Evolutionary conservation across 164 flowering plant genomes (phyloP), one percentile per base, ranked within the genome.

Genomic region (Umbellularia californica): DNA sequence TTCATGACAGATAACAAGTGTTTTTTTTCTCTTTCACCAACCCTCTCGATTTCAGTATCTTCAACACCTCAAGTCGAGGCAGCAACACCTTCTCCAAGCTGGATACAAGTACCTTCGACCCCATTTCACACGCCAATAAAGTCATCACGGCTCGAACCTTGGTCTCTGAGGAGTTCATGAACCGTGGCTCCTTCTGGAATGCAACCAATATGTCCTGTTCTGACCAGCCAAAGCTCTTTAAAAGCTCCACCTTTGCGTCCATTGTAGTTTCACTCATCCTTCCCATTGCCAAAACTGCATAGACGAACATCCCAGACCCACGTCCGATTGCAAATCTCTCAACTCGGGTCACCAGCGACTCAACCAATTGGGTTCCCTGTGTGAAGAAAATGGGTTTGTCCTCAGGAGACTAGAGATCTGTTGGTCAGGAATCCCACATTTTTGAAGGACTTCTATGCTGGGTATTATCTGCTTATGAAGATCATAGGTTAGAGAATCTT

Each of bases 151-250:
- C 50, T 62, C 60, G 71, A 33, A 80, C 22, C 73, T 77, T 80
- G 75, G 64, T 51, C 77, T 71, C 51, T 9, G 80, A 80, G 64
- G 24, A 62, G n/a, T 66, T 68, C 58, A 77, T 23, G 71, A 28
- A 67, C 19, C 5, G 2, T 28, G 80, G 80, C 1, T 23, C 17
- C 17, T 55, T 67, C 79, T 23, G 68, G 27, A 77, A 74, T 13
- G 65, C 66, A 9, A 28, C 22, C 65, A 68, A 9, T 66, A 77
- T 70, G 24, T 80, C 77, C n/a, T 76, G 72, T 51, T 73, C 73
- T 2, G 75, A 66, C 77, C 75, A 80, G 2, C 82, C 82, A 12
- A 77, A 71, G 65, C 70, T 75, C 78, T 72, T 80, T 20, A 74
- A 55, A 58, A 77, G 0, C 55, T 74, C 71, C 1, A 77, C 11